Evolutionary conservation across 805 yeast genomes (phyloP).

Genomic region (Millerago galiae): DNA sequence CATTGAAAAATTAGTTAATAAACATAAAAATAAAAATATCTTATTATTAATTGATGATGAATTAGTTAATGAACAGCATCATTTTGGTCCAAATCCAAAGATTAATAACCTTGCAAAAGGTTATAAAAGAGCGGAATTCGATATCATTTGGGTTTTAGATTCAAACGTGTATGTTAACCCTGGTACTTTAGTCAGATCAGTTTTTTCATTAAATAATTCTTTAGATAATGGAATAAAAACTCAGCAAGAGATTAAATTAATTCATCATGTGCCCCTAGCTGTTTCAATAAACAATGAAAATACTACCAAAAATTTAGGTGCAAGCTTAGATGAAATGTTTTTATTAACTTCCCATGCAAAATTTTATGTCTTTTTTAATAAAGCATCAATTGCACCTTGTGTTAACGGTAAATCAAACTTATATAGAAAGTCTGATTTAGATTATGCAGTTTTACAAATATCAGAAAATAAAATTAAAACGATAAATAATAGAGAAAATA

Average conservation of each 20-base stretch:
- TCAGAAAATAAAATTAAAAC: slow-evolving; percentile 27
- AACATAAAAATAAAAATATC: slow-evolving; percentile 53
- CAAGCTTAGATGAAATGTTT: slow-evolving; percentile 79
- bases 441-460: slow-evolving; percentile 43
- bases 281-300: slow-evolving; percentile 26
- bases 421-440: slow-evolving; percentile 62
- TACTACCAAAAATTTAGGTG: slow-evolving; percentile 36
- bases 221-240: slow-evolving; percentile 43
- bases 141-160: slow-evolving; percentile 80
- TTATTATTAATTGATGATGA: slow-evolving; percentile 46
- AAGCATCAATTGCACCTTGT: slow-evolving; percentile 74
- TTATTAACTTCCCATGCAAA: slow-evolving; percentile 78
- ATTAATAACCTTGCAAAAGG: slow-evolving; percentile 85
- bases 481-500: slow-evolving; percentile 27
- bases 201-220: slow-evolving; percentile 41
- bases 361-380: slow-evolving; percentile 75
- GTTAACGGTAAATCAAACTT: slow-evolving; percentile 86
- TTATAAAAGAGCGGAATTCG: slow-evolving; percentile 57
- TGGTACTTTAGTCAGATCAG: slow-evolving; percentile 59
- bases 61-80: slow-evolving; percentile 28
- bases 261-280: slow-evolving; percentile 80
- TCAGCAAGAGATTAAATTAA: slow-evolving; percentile 48
- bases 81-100: slow-evolving; percentile 83
- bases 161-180: slow-evolving; percentile 76
- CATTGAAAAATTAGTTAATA: slow-evolving; percentile 40